These are phyloP conservation scores for Dictyostelium capitatum DNA, from an alignment of 78 protist genomes.

Conservation along the genomic window DNA sequence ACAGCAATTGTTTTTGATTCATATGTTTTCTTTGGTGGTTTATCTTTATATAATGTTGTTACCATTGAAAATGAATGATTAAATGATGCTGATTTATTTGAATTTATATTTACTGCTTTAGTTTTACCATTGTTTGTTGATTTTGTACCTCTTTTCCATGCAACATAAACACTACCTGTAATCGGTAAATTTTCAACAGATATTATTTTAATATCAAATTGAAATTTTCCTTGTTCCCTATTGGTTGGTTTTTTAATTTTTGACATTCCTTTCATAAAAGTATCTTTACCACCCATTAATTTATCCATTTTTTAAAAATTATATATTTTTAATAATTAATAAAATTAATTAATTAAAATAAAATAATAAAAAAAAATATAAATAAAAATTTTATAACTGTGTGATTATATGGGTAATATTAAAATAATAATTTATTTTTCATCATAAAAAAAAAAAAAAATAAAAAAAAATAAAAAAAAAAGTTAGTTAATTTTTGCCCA, in stretches of 20 bases:
- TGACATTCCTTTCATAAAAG: neutral
- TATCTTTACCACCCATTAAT: neutral
- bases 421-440: neutral
- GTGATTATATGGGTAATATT: neutral
- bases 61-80: slow-evolving; percentile 9
- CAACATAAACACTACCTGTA: neutral
- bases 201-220: slow-evolving; percentile 50
- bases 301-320: neutral
- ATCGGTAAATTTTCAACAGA: slow-evolving; percentile 29
- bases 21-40: slow-evolving; percentile 63
- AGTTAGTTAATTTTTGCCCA: neutral
- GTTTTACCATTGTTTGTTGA: slow-evolving; percentile 68
- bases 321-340: neutral
- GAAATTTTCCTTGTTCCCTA: slow-evolving; percentile 61
- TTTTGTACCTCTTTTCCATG: slow-evolving; percentile 72
- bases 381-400: neutral
- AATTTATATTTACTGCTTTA: neutral
- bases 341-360: neutral
- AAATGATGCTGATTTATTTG: slow-evolving; percentile 20
- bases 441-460: neutral
- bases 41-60: slow-evolving; percentile 37
- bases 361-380: neutral
- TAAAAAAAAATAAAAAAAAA: neutral
- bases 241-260: neutral
- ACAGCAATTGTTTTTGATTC: slow-evolving; percentile 41